Percentiles rank a stretch among this genome's conserved stretches.
These are phyloP conservation scores for Trypanosoma cruzi DNA, from an alignment of 208 protist species.

Conservation along the genomic window DNA sequence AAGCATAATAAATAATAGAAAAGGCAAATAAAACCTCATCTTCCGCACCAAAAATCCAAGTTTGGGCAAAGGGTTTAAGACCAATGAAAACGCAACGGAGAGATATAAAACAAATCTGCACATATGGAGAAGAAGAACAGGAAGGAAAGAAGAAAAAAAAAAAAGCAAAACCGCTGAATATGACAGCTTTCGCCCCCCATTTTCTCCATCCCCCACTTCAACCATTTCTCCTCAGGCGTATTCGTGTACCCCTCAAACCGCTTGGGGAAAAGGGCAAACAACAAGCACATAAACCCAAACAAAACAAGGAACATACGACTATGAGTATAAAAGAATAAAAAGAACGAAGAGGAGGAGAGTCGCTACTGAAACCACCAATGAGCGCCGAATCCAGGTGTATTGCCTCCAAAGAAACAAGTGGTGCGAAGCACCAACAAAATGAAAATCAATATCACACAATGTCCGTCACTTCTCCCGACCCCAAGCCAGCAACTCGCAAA, in stretches of 20 bases:
- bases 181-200: not conserved
- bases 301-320: not conserved
- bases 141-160: conserved; percentile 8
- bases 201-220: not conserved
- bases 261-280: not conserved
- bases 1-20: too few species aligned
- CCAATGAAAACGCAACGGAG: too few species aligned
- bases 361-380: not conserved
- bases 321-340: not conserved
- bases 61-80: too few species aligned
- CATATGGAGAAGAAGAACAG: too few species aligned
- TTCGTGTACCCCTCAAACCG: not conserved
- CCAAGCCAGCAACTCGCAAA: too few species aligned
- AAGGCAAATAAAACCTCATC: too few species aligned
- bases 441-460: too few species aligned
- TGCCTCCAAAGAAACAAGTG: too few species aligned
- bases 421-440: too few species aligned
- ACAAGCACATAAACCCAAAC: conserved; percentile 6
- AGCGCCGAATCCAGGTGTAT: not conserved
- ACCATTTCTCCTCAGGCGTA: not conserved
- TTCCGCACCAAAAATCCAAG: too few species aligned
- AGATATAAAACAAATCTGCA: too few species aligned
- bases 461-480: too few species aligned
- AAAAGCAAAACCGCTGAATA: not conserved
- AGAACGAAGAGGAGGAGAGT: not conserved